A percentile compares a stretch with the other conserved stretches of the same genome.
These are phyloP conservation scores for Aspergillus aculeatus DNA, from an alignment of 2,329 filamentous ascomycete genomes.

Conservation along the genomic window DNA sequence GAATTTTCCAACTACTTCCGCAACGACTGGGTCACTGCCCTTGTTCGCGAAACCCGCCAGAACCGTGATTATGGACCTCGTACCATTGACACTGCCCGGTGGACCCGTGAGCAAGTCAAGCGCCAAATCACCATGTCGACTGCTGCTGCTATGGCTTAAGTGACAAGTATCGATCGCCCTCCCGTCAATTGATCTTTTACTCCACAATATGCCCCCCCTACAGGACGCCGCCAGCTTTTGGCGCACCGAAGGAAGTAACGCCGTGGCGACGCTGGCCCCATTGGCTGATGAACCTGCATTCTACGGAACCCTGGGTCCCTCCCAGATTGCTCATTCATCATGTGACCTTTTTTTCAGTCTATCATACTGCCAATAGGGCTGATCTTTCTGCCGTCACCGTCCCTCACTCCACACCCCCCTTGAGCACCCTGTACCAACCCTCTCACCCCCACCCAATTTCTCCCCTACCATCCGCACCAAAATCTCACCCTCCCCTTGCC, in stretches of 20 bases:
- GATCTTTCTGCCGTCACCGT: neutral
- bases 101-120: slow-evolving; percentile 97
- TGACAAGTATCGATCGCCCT: neutral
- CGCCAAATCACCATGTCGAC: slow-evolving; percentile 60
- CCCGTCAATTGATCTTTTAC: slow-evolving; percentile 11
- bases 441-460: slow-evolving; percentile 8
- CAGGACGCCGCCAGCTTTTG: slow-evolving; percentile 13
- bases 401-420: neutral
- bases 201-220: slow-evolving; percentile 14
- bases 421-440: slow-evolving; percentile 4
- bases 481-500: slow-evolving; percentile 1
- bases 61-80: slow-evolving; percentile 83
- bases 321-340: slow-evolving; percentile 11
- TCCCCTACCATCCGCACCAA: slow-evolving; percentile 1
- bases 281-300: slow-evolving; percentile 7
- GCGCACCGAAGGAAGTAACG: slow-evolving; percentile 20
- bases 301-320: slow-evolving; percentile 10
- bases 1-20: slow-evolving; percentile 83
- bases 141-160: slow-evolving; percentile 41
- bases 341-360: neutral
- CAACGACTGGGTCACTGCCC: slow-evolving; percentile 80
- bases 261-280: slow-evolving; percentile 15
- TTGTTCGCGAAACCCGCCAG: slow-evolving; percentile 88
- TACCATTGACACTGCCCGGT: slow-evolving; percentile 91
- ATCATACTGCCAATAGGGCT: slow-evolving; percentile 1